Evolutionary conservation across 768 basidiomycete species (phyloP), one percentile per base, ranked within the genome.

Genomic region (Suillus subalutaceus): DNA sequence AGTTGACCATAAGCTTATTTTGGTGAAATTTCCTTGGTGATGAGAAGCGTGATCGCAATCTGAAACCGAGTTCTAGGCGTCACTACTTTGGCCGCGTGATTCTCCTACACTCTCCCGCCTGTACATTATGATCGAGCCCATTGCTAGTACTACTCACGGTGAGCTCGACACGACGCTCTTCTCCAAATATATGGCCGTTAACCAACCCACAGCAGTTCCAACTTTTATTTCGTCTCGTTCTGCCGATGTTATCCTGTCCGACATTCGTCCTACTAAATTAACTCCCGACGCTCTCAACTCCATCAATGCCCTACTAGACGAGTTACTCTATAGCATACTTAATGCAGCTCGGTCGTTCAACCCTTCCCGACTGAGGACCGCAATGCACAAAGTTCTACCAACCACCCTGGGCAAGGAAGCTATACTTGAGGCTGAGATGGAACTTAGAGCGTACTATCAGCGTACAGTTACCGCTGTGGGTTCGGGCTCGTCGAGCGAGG

Each of bases 361-460:
- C 32, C 92, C 93, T 8, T 87, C 93, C 66, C 87, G 86, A 67
- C 83, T 96, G 65, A 89, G 92, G 70, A 82, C 86, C 2, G 89
- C 89, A 65, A 78, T 95, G 46, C 83, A 92, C 66, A 88, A 84
- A 72, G 81, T 92, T 48, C 80, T 95, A 37, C 91, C 93, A 9
- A 93, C 91, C 6, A 83, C 88, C 61, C 83, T 97, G 55, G 96
- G 95, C 58, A 94, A 97, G 79, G 93, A 96, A 74, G 95, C 95
- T 3, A 81, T 97, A 20, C 81, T 96, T 59, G 96, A 98, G 79
- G 96, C 96, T 0, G 96, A 98, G 74, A 83, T 98, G 52, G 96
- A 97, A 76, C 77, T 97, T 56, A 85, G 93, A 72, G 93, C 93
- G 9, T 96, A 96, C 81, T 91, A 90, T 86, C 93, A 94, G 70